Percentiles rank a stretch among this genome's conserved stretches.
Evolutionary conservation across 257 asterid genomes (phyloP).

Genomic region (Solanum medicagineum): DNA sequence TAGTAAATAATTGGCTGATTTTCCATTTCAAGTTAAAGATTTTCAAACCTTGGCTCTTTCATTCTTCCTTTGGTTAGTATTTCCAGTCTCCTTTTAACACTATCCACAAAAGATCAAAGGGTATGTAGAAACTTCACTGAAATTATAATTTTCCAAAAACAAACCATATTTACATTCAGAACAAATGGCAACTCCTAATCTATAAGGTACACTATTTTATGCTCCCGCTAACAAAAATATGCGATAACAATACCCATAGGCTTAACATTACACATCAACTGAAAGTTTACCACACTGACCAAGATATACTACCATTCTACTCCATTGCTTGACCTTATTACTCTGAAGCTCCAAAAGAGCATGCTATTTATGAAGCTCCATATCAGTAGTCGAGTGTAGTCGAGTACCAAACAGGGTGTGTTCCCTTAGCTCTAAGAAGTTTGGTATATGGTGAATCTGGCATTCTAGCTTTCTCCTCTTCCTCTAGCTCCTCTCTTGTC

Average conservation of each 20-base stretch:
- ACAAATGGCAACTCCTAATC: background rate
- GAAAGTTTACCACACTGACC: background rate
- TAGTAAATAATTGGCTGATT: background rate
- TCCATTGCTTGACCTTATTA: background rate
- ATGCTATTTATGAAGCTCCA: background rate
- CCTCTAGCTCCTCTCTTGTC: slow-evolving; percentile 63
- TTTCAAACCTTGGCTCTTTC: background rate
- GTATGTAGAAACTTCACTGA: background rate
- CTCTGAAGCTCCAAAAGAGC: background rate
- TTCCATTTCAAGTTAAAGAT: background rate
- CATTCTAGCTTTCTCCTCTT: slow-evolving; percentile 72
- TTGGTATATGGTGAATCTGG: slow-evolving; percentile 86
- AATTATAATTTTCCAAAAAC: background rate
- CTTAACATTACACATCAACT: background rate
- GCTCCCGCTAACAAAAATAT: background rate
- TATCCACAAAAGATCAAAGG: background rate
- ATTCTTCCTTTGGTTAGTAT: too few species aligned
- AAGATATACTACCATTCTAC: background rate
- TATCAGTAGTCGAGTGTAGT: slow-evolving; percentile 51
- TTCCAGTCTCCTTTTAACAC: too few species aligned
- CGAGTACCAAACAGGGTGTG: slow-evolving; percentile 63
- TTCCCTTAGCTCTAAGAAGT: slow-evolving; percentile 68
- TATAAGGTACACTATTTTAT: background rate
- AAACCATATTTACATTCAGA: background rate
- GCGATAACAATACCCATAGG: background rate